phyloP scores from a whole-genome alignment of 2,329 filamentous ascomycete species.

The Nigrograna mackinnonii region DNA sequence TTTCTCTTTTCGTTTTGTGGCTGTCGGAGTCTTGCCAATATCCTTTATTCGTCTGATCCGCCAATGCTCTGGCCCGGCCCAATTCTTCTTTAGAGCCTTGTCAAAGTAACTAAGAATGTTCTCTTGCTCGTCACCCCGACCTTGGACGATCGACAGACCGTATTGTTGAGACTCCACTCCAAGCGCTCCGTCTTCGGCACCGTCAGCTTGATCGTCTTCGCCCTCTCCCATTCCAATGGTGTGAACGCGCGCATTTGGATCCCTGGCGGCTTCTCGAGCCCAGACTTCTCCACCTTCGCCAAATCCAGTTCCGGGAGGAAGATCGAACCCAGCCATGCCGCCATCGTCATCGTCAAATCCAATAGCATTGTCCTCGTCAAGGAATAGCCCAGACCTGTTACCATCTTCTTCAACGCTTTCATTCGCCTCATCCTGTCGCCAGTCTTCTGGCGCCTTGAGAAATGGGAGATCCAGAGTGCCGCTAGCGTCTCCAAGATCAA shows the following conservation, averaged over 20 bases:
- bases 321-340: conserved; percentile 64
- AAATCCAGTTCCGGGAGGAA: conserved; percentile 74
- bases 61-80: conserved; percentile 98
- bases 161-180: conserved; percentile 70
- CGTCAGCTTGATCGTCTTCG: conserved; percentile 53
- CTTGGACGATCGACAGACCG: conserved; percentile 75
- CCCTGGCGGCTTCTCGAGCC: conserved; percentile 85
- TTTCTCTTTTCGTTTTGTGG: conserved; percentile 84
- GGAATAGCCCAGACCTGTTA: conserved; percentile 78
- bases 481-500: conserved; percentile 85
- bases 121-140: conserved; percentile 75
- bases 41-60: conserved; percentile 91
- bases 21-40: conserved; percentile 59
- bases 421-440: conserved; percentile 72
- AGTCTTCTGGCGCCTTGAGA: conserved; percentile 85
- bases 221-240: conserved; percentile 62
- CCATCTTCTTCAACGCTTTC: conserved; percentile 53
- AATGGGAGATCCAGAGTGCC: conserved; percentile 90
- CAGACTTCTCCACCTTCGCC: conserved; percentile 95
- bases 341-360: conserved; percentile 82
- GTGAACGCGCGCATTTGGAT: conserved; percentile 83
- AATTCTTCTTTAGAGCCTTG: conserved; percentile 94
- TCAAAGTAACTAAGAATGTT: conserved; percentile 99
- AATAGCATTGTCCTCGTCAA: conserved; percentile 82
- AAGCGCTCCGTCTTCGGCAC: conserved; percentile 53